A percentile compares a stretch with the other conserved stretches of the same genome.
phyloP scores from a whole-genome alignment of 1,139 yeast genomes.

The Yamadazyma triangularis region DNA sequence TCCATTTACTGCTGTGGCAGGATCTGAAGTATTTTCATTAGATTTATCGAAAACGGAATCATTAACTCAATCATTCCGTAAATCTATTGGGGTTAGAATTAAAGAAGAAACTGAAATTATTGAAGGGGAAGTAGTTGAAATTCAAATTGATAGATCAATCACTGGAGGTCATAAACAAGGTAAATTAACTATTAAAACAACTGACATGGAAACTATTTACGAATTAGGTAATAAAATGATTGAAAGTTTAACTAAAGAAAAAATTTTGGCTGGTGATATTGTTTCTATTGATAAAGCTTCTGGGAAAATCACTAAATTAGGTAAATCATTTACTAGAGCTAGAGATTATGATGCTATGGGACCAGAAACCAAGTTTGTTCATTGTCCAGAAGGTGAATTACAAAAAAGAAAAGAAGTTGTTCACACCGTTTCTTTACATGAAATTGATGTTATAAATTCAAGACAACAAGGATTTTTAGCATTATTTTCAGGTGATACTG shows the following conservation, averaged over 20 bases:
- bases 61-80: slow-evolving; percentile 91
- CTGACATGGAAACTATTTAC: slow-evolving; percentile 98
- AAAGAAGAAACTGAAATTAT: slow-evolving; percentile 96
- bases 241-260: slow-evolving; percentile 91
- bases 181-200: slow-evolving; percentile 91
- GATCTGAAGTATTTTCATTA: slow-evolving; percentile 86
- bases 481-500: slow-evolving; percentile 94
- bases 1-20: slow-evolving; percentile 94
- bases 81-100: slow-evolving; percentile 90
- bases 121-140: slow-evolving; percentile 98
- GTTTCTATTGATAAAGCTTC: slow-evolving; percentile 93
- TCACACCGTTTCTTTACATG: slow-evolving; percentile 94
- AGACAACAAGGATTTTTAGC: slow-evolving; percentile 98
- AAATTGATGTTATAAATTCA: slow-evolving; percentile 96
- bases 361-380: slow-evolving; percentile 94
- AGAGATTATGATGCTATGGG: slow-evolving; percentile 99
- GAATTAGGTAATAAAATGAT: slow-evolving; percentile 98
- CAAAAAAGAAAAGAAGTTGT: slow-evolving; percentile 94
- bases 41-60: slow-evolving; percentile 95
- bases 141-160: slow-evolving; percentile 92
- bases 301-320: slow-evolving; percentile 90
- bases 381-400: slow-evolving; percentile 98
- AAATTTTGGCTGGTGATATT: slow-evolving; percentile 96
- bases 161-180: slow-evolving; percentile 99
- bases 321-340: slow-evolving; percentile 92